A percentile compares a stretch with the other conserved stretches of the same genome.
Conservation (phyloP, 768 basidiomycete genomes). For the Lentinula lateritia region DNA sequence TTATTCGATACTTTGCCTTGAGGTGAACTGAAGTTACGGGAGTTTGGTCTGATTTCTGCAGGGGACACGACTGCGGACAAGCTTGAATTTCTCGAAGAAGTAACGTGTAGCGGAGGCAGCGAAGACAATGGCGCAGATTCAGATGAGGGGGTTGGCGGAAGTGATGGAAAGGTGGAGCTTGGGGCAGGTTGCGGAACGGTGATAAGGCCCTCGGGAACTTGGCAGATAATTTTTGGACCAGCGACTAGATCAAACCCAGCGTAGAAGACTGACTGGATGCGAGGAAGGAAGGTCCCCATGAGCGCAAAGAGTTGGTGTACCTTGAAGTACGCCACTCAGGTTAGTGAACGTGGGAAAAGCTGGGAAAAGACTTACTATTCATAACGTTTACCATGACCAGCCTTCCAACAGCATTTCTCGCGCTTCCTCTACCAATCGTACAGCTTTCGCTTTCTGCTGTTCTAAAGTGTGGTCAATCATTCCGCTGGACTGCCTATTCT, state of each 20-base stretch:
- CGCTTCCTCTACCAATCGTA: conserved; percentile 52
- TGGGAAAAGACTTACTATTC: conserved; percentile 18
- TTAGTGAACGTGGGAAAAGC: background rate
- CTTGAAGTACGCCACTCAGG: background rate
- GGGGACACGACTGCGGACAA: conserved; percentile 41
- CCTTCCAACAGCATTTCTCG: conserved; percentile 42
- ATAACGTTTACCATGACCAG: conserved; percentile 13
- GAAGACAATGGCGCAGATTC: conserved; percentile 22
- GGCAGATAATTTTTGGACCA: conserved; percentile 87
- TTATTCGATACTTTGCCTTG: conserved; percentile 44
- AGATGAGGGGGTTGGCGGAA: conserved; percentile 34
- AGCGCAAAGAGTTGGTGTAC: conserved; percentile 24
- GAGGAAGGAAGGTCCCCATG: conserved; percentile 69
- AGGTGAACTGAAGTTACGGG: conserved; percentile 36
- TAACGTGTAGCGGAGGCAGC: conserved; percentile 16
- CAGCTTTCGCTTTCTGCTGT: conserved; percentile 79
- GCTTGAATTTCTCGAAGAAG: conserved; percentile 47
- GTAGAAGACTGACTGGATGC: conserved; percentile 88
- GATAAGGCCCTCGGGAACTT: conserved; percentile 91
- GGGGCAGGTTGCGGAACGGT: conserved; percentile 31
- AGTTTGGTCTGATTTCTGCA: conserved; percentile 34
- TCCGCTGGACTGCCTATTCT: conserved; percentile 68
- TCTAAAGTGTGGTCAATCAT: conserved; percentile 79
- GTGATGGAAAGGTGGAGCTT: conserved; percentile 17
- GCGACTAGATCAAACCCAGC: conserved; percentile 82